Evolutionary conservation across 768 basidiomycete species (phyloP), one percentile per base, ranked within the genome.

Genomic region (Pisolithus sp.): DNA sequence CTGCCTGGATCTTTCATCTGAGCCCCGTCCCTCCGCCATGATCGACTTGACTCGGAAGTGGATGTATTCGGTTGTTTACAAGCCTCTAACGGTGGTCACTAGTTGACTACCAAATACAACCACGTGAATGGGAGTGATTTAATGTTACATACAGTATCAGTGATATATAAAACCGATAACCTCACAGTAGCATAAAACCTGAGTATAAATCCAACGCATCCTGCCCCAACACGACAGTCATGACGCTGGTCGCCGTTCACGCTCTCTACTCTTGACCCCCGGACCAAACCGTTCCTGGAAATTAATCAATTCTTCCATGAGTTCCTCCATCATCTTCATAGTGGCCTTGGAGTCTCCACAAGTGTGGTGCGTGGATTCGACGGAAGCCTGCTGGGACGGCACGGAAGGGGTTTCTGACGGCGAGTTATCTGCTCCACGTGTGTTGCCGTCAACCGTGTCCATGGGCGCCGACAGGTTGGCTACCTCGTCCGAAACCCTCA

Each of bases 221-320:
- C 34, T 5, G 34, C 12, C 12, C 34, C 13, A 5, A 13, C 34
- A 34, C 13, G 12, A 37, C n/a, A 49, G 55, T 68, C 59, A 68
- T 49, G 59, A 66, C 46, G 65, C 71, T 50, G 68, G 68, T 54
- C 78, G 71, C 50, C 78, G 71, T 52, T 80, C 78, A 51, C 80
- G 73, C 26, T 82, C 80, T 60, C 80, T 73, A 51, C 59, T 66
- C 65, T 74, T 79, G 44, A 71, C 64, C 30, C 77, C 74, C 6
- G 76, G 76, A n/a, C 87, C 87, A 70, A 89, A 93, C 50, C 81
- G 77, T 65, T 94, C 91, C 70, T 94, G 93, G 64, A 95, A 94
- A 37, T 71, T 75, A 56, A 93, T 90, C 23, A 94, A 71, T 66
- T 94, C 92, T 62, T 89, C 81, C 84, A 93, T 93, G 9, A 95